Conservation (phyloP, 2,329 filamentous ascomycete genomes). For the Talaromyces atroroseus region DNA sequence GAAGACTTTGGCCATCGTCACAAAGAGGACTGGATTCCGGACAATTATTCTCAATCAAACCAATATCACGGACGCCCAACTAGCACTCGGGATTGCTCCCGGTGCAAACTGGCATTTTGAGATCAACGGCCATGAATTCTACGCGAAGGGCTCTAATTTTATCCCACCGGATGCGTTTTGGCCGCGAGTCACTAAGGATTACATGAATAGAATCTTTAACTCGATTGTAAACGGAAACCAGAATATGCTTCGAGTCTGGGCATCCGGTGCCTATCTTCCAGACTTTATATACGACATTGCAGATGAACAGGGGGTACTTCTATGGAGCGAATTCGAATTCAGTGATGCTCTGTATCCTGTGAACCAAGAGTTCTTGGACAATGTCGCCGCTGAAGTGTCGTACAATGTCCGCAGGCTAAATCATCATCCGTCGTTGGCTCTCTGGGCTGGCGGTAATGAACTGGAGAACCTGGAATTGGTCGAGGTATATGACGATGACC, state of each 20-base stretch:
- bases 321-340: slow-evolving; percentile 62
- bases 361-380: slow-evolving; percentile 50
- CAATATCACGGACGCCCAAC: slow-evolving; percentile 50
- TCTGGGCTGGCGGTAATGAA: slow-evolving; percentile 56
- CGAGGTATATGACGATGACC: slow-evolving; percentile 39
- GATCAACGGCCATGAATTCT: slow-evolving; percentile 59
- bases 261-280: slow-evolving; percentile 54
- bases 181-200: slow-evolving; percentile 51
- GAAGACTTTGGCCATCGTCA: slow-evolving; percentile 39
- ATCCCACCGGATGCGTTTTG: slow-evolving; percentile 60
- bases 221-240: slow-evolving; percentile 55
- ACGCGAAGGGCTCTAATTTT: slow-evolving; percentile 60
- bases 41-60: slow-evolving; percentile 57
- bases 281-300: slow-evolving; percentile 61
- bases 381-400: slow-evolving; percentile 50
- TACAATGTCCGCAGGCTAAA: slow-evolving; percentile 59
- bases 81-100: slow-evolving; percentile 50
- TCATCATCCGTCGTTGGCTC: slow-evolving; percentile 53
- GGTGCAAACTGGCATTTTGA: slow-evolving; percentile 61
- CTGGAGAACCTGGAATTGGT: slow-evolving; percentile 52
- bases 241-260: slow-evolving; percentile 61
- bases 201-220: slow-evolving; percentile 51
- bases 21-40: slow-evolving; percentile 55
- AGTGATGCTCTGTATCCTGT: slow-evolving; percentile 57
- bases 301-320: slow-evolving; percentile 55